These are phyloP conservation scores for Saturnispora zaruensis DNA, from an alignment of 805 yeast species.

Conservation along the genomic window DNA sequence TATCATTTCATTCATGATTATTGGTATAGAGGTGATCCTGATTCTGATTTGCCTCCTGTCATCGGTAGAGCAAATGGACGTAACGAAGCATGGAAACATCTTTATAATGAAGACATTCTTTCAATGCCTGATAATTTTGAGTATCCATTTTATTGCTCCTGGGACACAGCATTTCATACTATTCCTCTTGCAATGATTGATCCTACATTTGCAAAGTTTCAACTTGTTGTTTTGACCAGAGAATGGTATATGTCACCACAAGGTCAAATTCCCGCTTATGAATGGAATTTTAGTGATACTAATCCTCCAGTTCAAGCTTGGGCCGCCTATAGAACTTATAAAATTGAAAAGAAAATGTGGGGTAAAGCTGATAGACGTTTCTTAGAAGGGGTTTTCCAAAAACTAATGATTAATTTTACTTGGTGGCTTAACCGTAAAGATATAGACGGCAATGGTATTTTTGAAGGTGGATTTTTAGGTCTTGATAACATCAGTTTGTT, in stretches of 20 bases:
- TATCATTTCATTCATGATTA: constrained; percentile 78
- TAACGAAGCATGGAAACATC: constrained; percentile 81
- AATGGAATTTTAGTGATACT: constrained; percentile 94
- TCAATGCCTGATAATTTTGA: constrained; percentile 95
- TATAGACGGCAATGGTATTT: constrained; percentile 74
- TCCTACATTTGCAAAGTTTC: constrained; percentile 84
- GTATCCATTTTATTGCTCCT: constrained; percentile 91
- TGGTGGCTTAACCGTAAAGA: constrained; percentile 98
- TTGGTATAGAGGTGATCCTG: constrained; percentile 84
- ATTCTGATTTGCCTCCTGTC: constrained; percentile 66
- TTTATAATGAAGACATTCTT: constrained; percentile 78
- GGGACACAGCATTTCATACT: constrained; percentile 96
- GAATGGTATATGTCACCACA: constrained; percentile 98
- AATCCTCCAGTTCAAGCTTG: constrained; percentile 97
- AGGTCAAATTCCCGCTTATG: constrained; percentile 96
- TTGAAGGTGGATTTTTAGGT: constrained; percentile 92
- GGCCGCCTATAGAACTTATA: constrained; percentile 83
- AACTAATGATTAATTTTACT: constrained; percentile 77
- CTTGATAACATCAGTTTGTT: constrained; percentile 88
- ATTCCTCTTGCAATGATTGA: constrained; percentile 90
- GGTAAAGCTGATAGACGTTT: constrained; percentile 76
- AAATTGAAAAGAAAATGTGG: constrained; percentile 77
- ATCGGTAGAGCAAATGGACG: constrained; percentile 78
- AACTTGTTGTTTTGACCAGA: constrained; percentile 74
- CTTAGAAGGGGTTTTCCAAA: constrained; percentile 88